Percentiles rank a stretch among this genome's conserved stretches.
Evolutionary conservation across 2,329 filamentous ascomycete genomes (phyloP).

Genomic region (Bipolaris oryzae): DNA sequence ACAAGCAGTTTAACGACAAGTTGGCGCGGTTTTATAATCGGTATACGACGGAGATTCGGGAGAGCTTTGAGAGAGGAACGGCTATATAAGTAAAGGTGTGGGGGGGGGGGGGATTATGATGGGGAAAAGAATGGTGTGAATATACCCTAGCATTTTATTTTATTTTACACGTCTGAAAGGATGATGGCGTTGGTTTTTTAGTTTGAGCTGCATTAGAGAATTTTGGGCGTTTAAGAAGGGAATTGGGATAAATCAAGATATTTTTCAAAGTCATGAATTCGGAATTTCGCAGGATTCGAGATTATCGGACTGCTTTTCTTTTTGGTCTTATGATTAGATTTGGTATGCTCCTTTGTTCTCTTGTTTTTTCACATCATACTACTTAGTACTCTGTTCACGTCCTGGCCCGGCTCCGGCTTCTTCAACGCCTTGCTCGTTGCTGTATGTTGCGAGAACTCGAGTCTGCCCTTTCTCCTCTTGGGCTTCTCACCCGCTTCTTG

Average conservation of each 20-base stretch:
- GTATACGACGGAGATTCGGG: conserved; percentile 95
- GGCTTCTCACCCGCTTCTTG: conserved; percentile 43
- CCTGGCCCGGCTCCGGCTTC: conserved; percentile 40
- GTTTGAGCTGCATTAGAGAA: not conserved
- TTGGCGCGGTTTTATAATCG: conserved; percentile 96
- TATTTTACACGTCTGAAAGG: conserved; percentile 1
- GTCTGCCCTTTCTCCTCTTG: conserved; percentile 37
- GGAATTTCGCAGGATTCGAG: not conserved
- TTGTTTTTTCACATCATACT: conserved; percentile 42
- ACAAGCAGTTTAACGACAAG: conserved; percentile 99
- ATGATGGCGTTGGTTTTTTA: conserved; percentile 10
- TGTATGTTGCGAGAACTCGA: conserved; percentile 71
- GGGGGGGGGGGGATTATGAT: not conserved
- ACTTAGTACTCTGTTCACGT: conserved; percentile 44
- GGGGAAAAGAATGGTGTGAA: conserved; percentile 5
- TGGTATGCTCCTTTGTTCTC: not conserved
- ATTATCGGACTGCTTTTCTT: not conserved
- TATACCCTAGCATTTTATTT: conserved; percentile 37
- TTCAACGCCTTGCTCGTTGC: conserved; percentile 51
- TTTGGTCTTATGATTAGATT: conserved; percentile 12
- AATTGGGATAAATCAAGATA: no score
- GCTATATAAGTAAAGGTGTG: conserved; percentile 78
- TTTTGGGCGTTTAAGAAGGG: not conserved
- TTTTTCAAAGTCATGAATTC: not conserved
- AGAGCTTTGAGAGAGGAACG: conserved; percentile 96